phyloP scores from a whole-genome alignment of 1,284 basidiomycete species.

The Trichosporon sp. region DNA sequence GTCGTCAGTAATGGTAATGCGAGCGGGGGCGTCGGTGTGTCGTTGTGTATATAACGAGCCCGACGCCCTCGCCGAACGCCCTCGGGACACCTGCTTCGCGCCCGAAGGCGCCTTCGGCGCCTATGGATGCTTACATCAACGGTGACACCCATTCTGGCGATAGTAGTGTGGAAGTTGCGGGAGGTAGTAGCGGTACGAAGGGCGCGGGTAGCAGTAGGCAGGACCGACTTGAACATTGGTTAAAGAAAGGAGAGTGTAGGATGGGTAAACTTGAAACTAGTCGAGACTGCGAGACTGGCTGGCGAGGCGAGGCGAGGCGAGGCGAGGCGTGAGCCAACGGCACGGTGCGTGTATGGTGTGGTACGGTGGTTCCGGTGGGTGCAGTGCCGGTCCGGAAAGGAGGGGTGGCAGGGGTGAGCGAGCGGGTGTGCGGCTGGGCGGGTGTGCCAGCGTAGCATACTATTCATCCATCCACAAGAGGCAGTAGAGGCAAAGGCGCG shows the following conservation, averaged over 20 bases:
- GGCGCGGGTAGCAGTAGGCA: conserved; percentile 16
- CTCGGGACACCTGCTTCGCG: too few relatives aligned
- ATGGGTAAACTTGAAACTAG: neutral
- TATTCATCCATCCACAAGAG: too few relatives aligned
- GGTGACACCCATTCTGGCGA: conserved; percentile 48
- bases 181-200: conserved; percentile 13
- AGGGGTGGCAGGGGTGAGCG: too few relatives aligned
- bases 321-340: too few relatives aligned
- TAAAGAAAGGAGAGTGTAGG: neutral
- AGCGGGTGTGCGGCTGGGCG: too few relatives aligned
- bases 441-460: too few relatives aligned
- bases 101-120: neutral
- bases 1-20: neutral
- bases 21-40: neutral
- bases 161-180: conserved; percentile 37
- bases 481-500: neutral
- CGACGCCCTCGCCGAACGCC: too few relatives aligned
- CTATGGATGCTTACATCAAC: conserved; percentile 34
- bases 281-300: neutral
- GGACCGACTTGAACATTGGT: conserved; percentile 15
- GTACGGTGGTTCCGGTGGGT: too few relatives aligned
- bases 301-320: too few relatives aligned
- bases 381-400: too few relatives aligned
- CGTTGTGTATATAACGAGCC: too few relatives aligned
- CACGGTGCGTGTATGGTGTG: too few relatives aligned